Evolutionary conservation across 2,329 filamentous ascomycete species (phyloP), one percentile per base, ranked within the genome.

Genomic region (Graphilbum sp.): DNA sequence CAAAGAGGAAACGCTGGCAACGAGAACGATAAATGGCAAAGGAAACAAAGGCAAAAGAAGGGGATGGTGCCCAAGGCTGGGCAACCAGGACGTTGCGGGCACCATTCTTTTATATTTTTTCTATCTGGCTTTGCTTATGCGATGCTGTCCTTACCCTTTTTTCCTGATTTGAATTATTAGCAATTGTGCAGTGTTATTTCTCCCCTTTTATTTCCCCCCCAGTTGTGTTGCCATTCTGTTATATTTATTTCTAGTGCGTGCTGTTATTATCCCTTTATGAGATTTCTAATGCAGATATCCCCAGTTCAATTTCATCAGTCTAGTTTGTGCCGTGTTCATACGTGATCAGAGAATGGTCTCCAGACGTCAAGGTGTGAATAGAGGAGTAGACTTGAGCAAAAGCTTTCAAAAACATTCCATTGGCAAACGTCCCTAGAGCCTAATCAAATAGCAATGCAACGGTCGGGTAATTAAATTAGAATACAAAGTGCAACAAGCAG

Each of bases 251-350:
- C 32, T 38, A 38, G 35, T 39, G 38, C 36, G 42, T 36, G 38
- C 35, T 46, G 35, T 39, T 38, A 33, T 45, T 46, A 45, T 48
- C 36, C 35, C 40, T 65, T 64, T 72, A 71, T 60, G 70, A 62
- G 60, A 63, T 63, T 70, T 71, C 62, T 73, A 72, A 73, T 73
- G 65, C 67, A 69, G 62, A 71, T 69, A 70, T 69, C 63, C 44
- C 43, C 44, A 46, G 46, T 43, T 45, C 42, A 46, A 40, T 45
- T 40, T 30, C 36, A n/a, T n/a, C n/a, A n/a, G 38, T 32, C 35
- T 41, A 43, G 35, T 17, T 34, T 37, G 19, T 20, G 7, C 17
- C 16, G 12, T 5, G 5, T 32, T 5, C 6, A 32, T 32, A 5
- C 4, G n/a, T n/a, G n/a, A n/a, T n/a, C n/a, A n/a, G n/a, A n/a